Base-by-base conservation (phyloP, 768 basidiomycete genomes). In the Suillus fuscotomentosus region DNA sequence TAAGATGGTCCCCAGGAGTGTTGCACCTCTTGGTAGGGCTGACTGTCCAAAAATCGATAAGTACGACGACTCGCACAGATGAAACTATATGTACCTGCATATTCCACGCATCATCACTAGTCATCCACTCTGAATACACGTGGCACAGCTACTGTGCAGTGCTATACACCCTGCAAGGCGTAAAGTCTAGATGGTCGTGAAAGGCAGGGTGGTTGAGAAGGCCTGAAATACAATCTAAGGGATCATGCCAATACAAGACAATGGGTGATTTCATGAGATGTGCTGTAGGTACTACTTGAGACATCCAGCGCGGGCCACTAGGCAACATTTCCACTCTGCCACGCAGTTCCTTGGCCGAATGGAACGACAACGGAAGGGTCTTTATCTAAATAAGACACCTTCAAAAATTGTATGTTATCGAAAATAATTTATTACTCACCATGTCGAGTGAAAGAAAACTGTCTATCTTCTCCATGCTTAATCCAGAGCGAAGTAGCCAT, bases 401-500 rank as follows among this genome's bases (percentile, higher is more conserved):
- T 6, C 10, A 34, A 48, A 27, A 45, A 5, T 34, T 22, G 15
- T 27, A 47, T n/a, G 43, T 47, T 47, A n/a, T 47, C 17, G n/a
- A n/a, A 31, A 22, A 0, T 17, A 43, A 71, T 47, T 31, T 31
- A 0, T 31, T 31, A 31, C 27, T 31, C 27, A 31, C 27, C 27
- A 31, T 0, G 3, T 31, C 60, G 31, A 79, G 68, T 6, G 61
- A 61, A 20, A 79, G 65, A 43, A 76, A 76, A 38, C 70, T 64
- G 22, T 75, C 65, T 4, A 76, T 72, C 10, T 62, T 60, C 11
- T 67, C 66, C 74, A 77, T 75, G 54, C 75, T 78, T 41, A 79
- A 62, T 27, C 13, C 70, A 72, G 11, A 55, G 69, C 17, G 68
- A 47, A 47, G 47, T 2, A 47, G n/a, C 47, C 47, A 47, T 1